Evolutionary conservation across 345 rosid species (phyloP).

Genomic region (Citrus maxima): DNA sequence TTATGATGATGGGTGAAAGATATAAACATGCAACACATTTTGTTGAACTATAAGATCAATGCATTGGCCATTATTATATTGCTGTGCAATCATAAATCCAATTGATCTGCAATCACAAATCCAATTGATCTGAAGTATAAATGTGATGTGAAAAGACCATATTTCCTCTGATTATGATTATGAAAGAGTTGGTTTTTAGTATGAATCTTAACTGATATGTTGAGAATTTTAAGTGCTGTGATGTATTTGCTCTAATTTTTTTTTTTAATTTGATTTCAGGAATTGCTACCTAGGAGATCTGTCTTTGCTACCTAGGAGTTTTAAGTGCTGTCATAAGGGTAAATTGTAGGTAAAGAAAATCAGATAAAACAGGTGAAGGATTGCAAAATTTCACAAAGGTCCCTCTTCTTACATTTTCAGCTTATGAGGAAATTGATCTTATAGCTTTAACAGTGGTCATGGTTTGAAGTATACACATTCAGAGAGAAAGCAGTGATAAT

Average conservation of each 20-base stretch:
- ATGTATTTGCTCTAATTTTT: conserved; percentile 1
- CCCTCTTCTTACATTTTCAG: conserved; percentile 28
- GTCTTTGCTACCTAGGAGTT: conserved; percentile 21
- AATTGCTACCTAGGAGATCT: conserved; percentile 65
- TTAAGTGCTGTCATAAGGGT: conserved; percentile 22
- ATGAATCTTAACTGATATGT: background rate
- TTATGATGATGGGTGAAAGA: background rate
- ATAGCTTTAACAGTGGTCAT: conserved; percentile 40
- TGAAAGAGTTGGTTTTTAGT: background rate
- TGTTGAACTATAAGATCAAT: background rate
- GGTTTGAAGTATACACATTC: conserved; percentile 38
- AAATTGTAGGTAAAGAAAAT: conserved; percentile 40
- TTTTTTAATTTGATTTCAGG: conserved; percentile 36
- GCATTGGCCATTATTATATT: background rate
- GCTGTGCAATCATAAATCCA: background rate
- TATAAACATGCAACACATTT: background rate
- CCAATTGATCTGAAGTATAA: background rate
- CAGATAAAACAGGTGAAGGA: conserved; percentile 31
- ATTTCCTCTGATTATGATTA: background rate
- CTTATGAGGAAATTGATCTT: conserved; percentile 30
- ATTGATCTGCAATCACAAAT: background rate
- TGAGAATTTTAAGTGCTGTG: background rate
- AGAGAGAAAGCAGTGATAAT: conserved; percentile 36
- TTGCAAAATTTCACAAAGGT: conserved; percentile 34
- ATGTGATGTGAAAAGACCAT: background rate